Evolutionary conservation across 441 rosid species (phyloP).

Genomic region (Erodium trifolium): DNA sequence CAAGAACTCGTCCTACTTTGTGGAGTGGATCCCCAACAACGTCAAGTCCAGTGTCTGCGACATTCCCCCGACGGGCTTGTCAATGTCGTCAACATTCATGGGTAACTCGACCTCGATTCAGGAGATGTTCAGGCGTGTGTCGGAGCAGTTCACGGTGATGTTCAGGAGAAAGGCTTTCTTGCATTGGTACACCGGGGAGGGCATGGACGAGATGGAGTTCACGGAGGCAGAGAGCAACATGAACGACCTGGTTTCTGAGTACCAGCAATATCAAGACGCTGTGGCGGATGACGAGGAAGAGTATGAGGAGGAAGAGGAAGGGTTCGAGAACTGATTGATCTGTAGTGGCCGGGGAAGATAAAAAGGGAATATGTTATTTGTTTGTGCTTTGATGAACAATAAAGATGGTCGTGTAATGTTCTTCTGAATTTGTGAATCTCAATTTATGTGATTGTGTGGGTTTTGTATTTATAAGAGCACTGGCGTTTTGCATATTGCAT

Average conservation of each 20-base stretch:
- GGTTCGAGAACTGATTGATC: slow-evolving; percentile 12
- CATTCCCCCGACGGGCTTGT: slow-evolving; percentile 39
- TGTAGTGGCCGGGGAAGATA: too few species aligned
- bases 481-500: too few species aligned
- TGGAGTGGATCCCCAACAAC: too few species aligned
- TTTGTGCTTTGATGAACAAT: slow-evolving; percentile 17
- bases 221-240: slow-evolving; percentile 16
- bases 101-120: slow-evolving; percentile 20
- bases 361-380: neutral
- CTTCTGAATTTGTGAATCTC: neutral
- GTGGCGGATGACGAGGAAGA: slow-evolving; percentile 26
- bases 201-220: slow-evolving; percentile 48
- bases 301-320: slow-evolving; percentile 27
- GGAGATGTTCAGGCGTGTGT: slow-evolving; percentile 42
- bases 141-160: slow-evolving; percentile 46
- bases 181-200: slow-evolving; percentile 52
- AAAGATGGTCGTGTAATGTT: slow-evolving; percentile 7
- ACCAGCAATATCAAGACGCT: slow-evolving; percentile 48
- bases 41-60: slow-evolving; percentile 26
- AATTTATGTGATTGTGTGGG: too few species aligned
- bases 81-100: slow-evolving; percentile 41
- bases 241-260: slow-evolving; percentile 46
- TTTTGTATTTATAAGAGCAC: too few species aligned
- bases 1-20: too few species aligned
- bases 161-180: slow-evolving; percentile 44